A percentile compares a stretch with the other conserved stretches of the same genome.
Conservation (phyloP, 768 basidiomycete genomes). For the Kwoniella europaea region DNA sequence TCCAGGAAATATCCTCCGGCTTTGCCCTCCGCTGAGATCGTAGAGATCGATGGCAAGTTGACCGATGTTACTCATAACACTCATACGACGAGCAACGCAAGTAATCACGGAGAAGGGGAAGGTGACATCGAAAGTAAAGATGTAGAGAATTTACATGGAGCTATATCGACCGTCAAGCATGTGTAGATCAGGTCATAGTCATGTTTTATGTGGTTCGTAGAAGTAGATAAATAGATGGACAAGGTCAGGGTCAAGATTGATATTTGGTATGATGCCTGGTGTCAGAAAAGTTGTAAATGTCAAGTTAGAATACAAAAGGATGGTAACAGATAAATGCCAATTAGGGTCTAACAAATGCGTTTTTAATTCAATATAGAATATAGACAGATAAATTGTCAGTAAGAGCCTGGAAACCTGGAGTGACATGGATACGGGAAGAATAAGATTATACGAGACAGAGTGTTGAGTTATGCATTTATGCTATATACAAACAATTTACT, state of each 20-base stretch:
- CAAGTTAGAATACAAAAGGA: no score
- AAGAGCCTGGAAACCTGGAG: no score
- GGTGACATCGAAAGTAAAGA: slow-evolving; percentile 10
- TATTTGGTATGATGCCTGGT: no score
- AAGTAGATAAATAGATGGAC: no score
- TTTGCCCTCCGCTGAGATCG: slow-evolving; percentile 13
- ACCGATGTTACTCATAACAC: neutral
- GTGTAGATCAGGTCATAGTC: neutral
- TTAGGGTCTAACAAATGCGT: no score
- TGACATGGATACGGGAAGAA: no score
- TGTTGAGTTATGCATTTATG: slow-evolving; percentile 1
- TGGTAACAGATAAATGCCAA: no score
- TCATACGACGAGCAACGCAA: neutral
- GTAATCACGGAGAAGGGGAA: neutral
- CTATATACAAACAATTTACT: neutral
- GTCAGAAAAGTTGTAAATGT: no score
- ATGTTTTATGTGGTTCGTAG: no score
- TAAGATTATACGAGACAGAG: neutral
- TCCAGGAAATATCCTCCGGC: slow-evolving; percentile 24
- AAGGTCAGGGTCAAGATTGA: no score
- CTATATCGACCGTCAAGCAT: neutral
- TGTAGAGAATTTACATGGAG: slow-evolving; percentile 1
- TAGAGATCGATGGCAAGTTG: slow-evolving; percentile 15
- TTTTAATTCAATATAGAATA: no score
- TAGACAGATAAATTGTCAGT: no score